Evolutionary conservation across 768 basidiomycete genomes (phyloP).

Genomic region (Polyporus arcularius): DNA sequence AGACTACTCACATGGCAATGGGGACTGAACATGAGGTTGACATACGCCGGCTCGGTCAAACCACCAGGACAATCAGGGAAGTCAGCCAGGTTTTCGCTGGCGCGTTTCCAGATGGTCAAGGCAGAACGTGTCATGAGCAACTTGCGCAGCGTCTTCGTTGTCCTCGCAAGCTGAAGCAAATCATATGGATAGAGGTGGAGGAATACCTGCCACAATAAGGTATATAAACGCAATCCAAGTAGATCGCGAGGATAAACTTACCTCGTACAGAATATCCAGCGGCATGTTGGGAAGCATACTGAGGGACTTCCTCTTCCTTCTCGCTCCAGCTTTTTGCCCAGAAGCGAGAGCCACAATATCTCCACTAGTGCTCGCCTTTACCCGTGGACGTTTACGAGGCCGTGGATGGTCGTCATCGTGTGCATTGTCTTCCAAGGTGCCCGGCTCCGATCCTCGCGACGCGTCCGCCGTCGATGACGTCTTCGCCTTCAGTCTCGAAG

Average conservation of each 20-base stretch:
- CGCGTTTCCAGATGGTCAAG: not conserved
- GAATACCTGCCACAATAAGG: not conserved
- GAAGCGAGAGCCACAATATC: too few species aligned
- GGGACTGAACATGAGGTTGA: constrained; percentile 27
- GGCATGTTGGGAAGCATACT: constrained; percentile 10
- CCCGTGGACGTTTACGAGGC: too few species aligned
- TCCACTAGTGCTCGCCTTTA: too few species aligned
- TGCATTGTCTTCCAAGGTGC: too few species aligned
- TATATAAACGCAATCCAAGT: not conserved
- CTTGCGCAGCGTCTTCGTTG: constrained; percentile 2
- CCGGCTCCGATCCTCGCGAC: too few species aligned
- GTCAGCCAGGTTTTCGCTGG: not conserved
- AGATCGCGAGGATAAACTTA: not conserved
- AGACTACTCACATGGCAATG: constrained; percentile 30
- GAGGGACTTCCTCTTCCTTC: not conserved
- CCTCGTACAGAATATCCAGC: constrained; percentile 5
- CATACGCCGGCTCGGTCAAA: not conserved
- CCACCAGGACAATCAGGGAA: not conserved
- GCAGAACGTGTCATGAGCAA: not conserved
- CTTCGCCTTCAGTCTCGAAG: too few species aligned
- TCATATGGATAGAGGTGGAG: not conserved
- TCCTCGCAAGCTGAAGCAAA: constrained; percentile 1
- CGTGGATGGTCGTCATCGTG: too few species aligned
- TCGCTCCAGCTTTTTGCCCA: too few species aligned
- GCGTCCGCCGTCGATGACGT: too few species aligned